Percentiles rank a stretch among this genome's conserved stretches.
Evolutionary conservation across 331 rosid genomes (phyloP).

Genomic region (Rhamnella rubrinervis): DNA sequence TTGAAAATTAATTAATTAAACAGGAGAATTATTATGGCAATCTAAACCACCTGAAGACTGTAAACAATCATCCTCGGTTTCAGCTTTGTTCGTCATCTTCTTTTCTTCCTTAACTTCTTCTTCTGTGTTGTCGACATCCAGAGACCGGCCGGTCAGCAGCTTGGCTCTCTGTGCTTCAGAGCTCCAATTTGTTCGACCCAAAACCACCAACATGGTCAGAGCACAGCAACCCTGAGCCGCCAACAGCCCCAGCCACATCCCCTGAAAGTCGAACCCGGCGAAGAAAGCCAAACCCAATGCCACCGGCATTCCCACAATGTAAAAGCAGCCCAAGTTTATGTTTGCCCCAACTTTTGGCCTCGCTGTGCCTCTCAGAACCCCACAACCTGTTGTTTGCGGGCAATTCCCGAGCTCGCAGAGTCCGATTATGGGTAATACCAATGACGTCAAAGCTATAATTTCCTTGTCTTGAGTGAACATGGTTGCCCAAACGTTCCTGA

Average conservation of each 20-base stretch:
- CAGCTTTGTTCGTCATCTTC: slow-evolving; percentile 24
- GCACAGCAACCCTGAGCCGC: slow-evolving; percentile 90
- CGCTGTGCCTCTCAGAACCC: slow-evolving; percentile 87
- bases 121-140: slow-evolving; percentile 10
- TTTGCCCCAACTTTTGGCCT: slow-evolving; percentile 85
- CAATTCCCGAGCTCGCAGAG: slow-evolving; percentile 92
- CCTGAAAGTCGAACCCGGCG: slow-evolving; percentile 69
- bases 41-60: slow-evolving; percentile 28
- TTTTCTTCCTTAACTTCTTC: slow-evolving; percentile 22
- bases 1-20: slow-evolving; percentile 24
- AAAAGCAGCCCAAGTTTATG: slow-evolving; percentile 81
- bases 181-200: slow-evolving; percentile 67
- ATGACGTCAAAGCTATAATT: slow-evolving; percentile 54
- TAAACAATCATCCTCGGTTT: slow-evolving; percentile 51
- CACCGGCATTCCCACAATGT: slow-evolving; percentile 90
- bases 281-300: slow-evolving; percentile 61
- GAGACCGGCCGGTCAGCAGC: slow-evolving; percentile 48
- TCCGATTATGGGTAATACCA: slow-evolving; percentile 85
- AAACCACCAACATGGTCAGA: slow-evolving; percentile 69
- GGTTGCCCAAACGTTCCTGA: slow-evolving; percentile 79
- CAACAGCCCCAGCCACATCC: slow-evolving; percentile 84
- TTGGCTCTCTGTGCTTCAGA: slow-evolving; percentile 61
- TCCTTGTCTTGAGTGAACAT: slow-evolving; percentile 73
- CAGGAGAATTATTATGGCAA: slow-evolving; percentile 35
- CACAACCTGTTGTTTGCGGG: slow-evolving; percentile 97